Percentiles rank a stretch among this genome's conserved stretches.
Conservation (phyloP, 129 eudicot genomes). For the Oenanthe sinensis region DNA sequence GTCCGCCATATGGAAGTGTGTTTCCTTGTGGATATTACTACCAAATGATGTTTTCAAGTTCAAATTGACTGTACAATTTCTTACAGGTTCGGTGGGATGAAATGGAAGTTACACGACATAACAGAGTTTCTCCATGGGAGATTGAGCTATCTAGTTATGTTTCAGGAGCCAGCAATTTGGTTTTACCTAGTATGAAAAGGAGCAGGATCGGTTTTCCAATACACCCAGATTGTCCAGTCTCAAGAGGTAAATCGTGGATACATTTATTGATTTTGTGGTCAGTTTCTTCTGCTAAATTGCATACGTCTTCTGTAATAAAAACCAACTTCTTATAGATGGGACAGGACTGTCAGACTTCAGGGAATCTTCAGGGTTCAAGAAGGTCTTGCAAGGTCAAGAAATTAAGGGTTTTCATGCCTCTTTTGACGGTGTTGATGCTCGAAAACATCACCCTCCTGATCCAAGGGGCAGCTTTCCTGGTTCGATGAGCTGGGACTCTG, state of each 20-base stretch:
- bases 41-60: not conserved
- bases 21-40: not conserved
- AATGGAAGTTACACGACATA: slow-evolving; percentile 40
- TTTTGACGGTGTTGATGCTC: slow-evolving; percentile 25
- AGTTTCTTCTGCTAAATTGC: not conserved
- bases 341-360: slow-evolving; percentile 52
- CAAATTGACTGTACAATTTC: not conserved
- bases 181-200: slow-evolving; percentile 55
- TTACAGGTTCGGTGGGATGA: slow-evolving; percentile 91
- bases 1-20: not conserved
- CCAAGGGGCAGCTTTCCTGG: slow-evolving; percentile 23
- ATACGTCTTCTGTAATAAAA: not conserved
- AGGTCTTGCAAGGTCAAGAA: slow-evolving; percentile 99
- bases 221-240: slow-evolving; percentile 45
- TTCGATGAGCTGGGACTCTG: slow-evolving; percentile 14
- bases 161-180: slow-evolving; percentile 43
- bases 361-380: slow-evolving; percentile 68
- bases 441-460: slow-evolving; percentile 23
- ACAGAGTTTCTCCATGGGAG: slow-evolving; percentile 95
- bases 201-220: slow-evolving; percentile 38
- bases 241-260: slow-evolving; percentile 30
- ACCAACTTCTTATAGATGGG: slow-evolving; percentile 35
- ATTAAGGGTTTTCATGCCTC: slow-evolving; percentile 45
- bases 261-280: not conserved
- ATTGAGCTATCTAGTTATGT: slow-evolving; percentile 61